A percentile compares a stretch with the other conserved stretches of the same genome.
These are phyloP conservation scores for Lactarius pseudohatsudake DNA, from an alignment of 768 basidiomycete genomes.

Conservation along the genomic window DNA sequence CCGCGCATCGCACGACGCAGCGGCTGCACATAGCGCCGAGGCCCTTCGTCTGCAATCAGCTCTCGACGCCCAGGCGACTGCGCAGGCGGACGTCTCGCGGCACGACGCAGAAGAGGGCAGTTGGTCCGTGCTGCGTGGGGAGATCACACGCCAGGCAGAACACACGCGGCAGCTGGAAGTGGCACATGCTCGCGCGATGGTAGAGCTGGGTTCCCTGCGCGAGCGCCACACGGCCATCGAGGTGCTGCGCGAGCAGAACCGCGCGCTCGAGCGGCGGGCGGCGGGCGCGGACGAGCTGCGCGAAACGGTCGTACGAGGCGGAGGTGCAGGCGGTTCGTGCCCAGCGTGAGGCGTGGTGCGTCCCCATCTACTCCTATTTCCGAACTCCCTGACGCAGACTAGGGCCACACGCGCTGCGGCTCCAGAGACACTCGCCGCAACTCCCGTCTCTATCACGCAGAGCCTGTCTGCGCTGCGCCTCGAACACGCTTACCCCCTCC, in stretches of 20 bases:
- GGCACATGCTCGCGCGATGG: slow-evolving; percentile 44
- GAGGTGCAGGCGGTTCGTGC: slow-evolving; percentile 59
- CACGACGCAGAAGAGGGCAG: slow-evolving; percentile 47
- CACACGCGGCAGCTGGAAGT: slow-evolving; percentile 45
- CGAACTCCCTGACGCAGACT: slow-evolving; percentile 5
- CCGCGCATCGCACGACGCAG: slow-evolving; percentile 41
- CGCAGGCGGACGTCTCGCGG: too few species aligned
- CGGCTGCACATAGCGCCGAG: slow-evolving; percentile 43
- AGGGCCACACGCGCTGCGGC: slow-evolving; percentile 42
- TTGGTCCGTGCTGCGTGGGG: slow-evolving; percentile 64
- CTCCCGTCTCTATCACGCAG: slow-evolving; percentile 55
- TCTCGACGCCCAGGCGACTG: slow-evolving; percentile 45
- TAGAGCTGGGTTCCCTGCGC: slow-evolving; percentile 39
- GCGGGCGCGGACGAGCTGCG: slow-evolving; percentile 49
- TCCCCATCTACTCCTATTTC: neutral
- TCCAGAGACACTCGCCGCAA: slow-evolving; percentile 41
- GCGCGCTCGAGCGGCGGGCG: slow-evolving; percentile 54
- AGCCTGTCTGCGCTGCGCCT: slow-evolving; percentile 59
- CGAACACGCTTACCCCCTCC: slow-evolving; percentile 59
- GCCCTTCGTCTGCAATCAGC: slow-evolving; percentile 48
- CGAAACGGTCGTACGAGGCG: slow-evolving; percentile 57
- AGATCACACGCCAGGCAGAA: slow-evolving; percentile 60
- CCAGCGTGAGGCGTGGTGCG: slow-evolving; percentile 62
- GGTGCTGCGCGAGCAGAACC: slow-evolving; percentile 73
- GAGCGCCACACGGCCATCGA: slow-evolving; percentile 62